A percentile compares a stretch with the other conserved stretches of the same genome.
Evolutionary conservation across 1,284 basidiomycete genomes (phyloP).

Genomic region (Amylostereum chailletii): DNA sequence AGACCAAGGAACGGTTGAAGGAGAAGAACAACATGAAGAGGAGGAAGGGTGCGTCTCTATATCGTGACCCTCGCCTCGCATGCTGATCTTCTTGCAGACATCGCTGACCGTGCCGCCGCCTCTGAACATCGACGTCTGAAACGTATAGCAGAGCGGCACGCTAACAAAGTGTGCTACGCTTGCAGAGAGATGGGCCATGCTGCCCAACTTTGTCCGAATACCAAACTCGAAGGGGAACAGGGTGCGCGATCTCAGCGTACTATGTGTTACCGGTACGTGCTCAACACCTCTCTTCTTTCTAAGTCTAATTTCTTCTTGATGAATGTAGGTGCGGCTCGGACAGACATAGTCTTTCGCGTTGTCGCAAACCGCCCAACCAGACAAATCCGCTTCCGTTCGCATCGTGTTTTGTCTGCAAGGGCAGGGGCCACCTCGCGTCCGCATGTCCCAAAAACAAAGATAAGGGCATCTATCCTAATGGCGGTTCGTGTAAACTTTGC

Average conservation of each 20-base stretch:
- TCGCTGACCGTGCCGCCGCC: constrained; percentile 14
- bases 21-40: constrained; percentile 23
- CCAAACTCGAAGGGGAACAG: constrained; percentile 22
- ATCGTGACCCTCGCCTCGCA: background rate
- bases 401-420: constrained; percentile 85
- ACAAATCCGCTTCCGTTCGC: constrained; percentile 77
- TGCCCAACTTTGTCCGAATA: constrained; percentile 73
- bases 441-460: constrained; percentile 75
- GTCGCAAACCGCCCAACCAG: constrained; percentile 60
- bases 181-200: constrained; percentile 83
- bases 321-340: constrained; percentile 71
- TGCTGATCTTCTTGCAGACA: constrained; percentile 7
- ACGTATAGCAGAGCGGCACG: constrained; percentile 53
- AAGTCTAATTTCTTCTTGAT: constrained; percentile 4
- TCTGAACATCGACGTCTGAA: constrained; percentile 61
- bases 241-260: constrained; percentile 26
- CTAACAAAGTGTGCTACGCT: constrained; percentile 74
- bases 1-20: constrained; percentile 16
- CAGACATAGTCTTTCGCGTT: constrained; percentile 71
- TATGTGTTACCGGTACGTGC: constrained; percentile 75
- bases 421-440: constrained; percentile 75
- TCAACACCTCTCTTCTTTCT: background rate
- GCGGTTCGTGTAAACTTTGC: constrained; percentile 87
- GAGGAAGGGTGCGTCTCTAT: constrained; percentile 12
- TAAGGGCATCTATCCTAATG: constrained; percentile 85